phyloP scores from a whole-genome alignment of 495 filamentous ascomycete genomes.

The Hypoxylon rickii region DNA sequence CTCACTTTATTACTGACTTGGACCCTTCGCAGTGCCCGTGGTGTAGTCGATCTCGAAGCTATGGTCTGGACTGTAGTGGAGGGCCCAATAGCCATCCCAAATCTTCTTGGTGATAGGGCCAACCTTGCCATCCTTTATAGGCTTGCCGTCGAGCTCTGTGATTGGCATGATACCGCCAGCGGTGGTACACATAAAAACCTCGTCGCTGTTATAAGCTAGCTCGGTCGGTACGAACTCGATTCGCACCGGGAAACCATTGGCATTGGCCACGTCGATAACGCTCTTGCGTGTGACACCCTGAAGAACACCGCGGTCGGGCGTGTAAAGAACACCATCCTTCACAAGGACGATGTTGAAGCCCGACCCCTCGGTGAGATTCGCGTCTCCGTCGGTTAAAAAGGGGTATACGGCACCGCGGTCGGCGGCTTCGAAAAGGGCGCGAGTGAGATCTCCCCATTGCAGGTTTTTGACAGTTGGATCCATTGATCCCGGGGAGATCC shows the following conservation, averaged over 20 bases:
- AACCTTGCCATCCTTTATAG: constrained; percentile 42
- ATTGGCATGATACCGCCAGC: constrained; percentile 50
- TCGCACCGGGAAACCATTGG: constrained; percentile 28
- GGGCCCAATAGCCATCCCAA: constrained; percentile 47
- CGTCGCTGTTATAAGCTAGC: constrained; percentile 40
- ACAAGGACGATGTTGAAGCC: constrained; percentile 41
- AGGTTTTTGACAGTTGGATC: constrained; percentile 51
- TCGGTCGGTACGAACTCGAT: constrained; percentile 41
- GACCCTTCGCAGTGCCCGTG: neutral
- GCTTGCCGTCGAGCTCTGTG: constrained; percentile 41
- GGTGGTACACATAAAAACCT: constrained; percentile 48
- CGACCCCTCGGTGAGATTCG: constrained; percentile 34
- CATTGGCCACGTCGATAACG: constrained; percentile 39
- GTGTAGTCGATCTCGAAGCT: constrained; percentile 1
- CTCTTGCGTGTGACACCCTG: constrained; percentile 43
- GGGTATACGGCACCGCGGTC: constrained; percentile 33
- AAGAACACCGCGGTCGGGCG: constrained; percentile 41
- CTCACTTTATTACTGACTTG: too few relatives aligned
- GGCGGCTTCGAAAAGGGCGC: constrained; percentile 42
- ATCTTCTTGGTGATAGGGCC: constrained; percentile 46
- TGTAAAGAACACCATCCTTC: constrained; percentile 42
- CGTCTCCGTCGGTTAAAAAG: constrained; percentile 47
- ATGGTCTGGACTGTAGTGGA: neutral
- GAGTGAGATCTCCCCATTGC: constrained; percentile 48
- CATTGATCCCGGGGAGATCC: constrained; percentile 41